Percentiles rank a stretch among this genome's conserved stretches.
Conservation (phyloP, 371 early-diverging fungal genomes). For the Mucor indicus region DNA sequence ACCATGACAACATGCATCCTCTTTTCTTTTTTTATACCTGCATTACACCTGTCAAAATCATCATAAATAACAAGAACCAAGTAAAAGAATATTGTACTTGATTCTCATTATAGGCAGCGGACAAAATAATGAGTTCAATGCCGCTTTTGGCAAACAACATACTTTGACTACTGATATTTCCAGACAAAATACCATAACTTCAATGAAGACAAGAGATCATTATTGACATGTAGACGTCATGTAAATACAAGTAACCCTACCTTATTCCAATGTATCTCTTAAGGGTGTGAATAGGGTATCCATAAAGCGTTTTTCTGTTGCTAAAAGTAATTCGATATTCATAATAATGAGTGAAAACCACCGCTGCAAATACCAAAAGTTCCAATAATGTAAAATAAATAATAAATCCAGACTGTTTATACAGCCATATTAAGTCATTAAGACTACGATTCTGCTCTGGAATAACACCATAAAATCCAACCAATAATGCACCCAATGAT, state of each 20-base stretch:
- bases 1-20: too few relatives aligned
- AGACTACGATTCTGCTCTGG: conserved; percentile 67
- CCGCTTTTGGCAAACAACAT: conserved; percentile 79
- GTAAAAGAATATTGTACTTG: conserved; percentile 70
- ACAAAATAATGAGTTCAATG: conserved; percentile 65
- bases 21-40: conserved; percentile 43
- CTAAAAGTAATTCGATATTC: conserved; percentile 16
- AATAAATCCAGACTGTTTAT: conserved; percentile 66
- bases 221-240: too few relatives aligned
- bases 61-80: conserved; percentile 62
- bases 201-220: too few relatives aligned
- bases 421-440: conserved; percentile 64
- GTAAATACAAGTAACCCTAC: too few relatives aligned
- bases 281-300: not conserved
- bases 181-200: conserved; percentile 65
- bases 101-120: conserved; percentile 55
- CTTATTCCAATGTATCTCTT: conserved; percentile 8
- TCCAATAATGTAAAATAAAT: conserved; percentile 62
- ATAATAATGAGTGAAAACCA: conserved; percentile 47
- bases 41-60: conserved; percentile 59
- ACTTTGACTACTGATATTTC: conserved; percentile 72
- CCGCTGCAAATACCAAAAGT: conserved; percentile 42
- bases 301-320: too few relatives aligned
- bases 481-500: conserved; percentile 64
- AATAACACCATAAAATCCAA: conserved; percentile 73